Evolutionary conservation across 306 rosid species (phyloP), one percentile per base, ranked within the genome.

Genomic region (Malus fusca): DNA sequence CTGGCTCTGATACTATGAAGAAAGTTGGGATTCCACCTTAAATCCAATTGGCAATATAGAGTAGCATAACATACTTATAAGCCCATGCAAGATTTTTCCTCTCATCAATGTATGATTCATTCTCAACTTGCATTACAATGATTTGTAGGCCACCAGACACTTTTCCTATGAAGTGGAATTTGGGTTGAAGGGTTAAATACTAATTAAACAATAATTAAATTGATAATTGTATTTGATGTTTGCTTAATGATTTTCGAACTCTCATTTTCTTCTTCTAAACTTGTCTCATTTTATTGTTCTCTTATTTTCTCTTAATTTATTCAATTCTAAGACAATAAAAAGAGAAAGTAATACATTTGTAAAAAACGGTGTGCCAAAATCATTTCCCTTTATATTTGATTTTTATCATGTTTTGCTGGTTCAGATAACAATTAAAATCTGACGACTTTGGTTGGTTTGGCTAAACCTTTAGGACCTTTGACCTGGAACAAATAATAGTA

Each of bases 401-500:
- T 7, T 37, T 7, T 7, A 7, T 37, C 42, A 6, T 63, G 44
- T 6, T 65, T 66, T 31, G 6, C 0, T 19, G 25, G 15, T 61
- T 19, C 55, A 15, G 55, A 48, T 14, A 15, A 48, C 18, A 5
- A 48, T 1, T 48, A 18, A 15, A 48, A 48, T 48, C 55, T 2
- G 35, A 56, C 66, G 31, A 58, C 35, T 58, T 14, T 72, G 76
- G 67, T 72, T 26, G 28, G 42, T 53, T 61, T 25, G 70, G 52
- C 25, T 19, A 63, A 52, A 72, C 59, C 56, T 17, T 18, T 13
- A 14, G 25, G 58, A n/a, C 10, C 69, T 15, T 62, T 61, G 73
- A 48, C 80, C 75, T 3, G 23, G 82, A 82, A 18, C 22, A 19
- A 18, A 2, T 40, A 40, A 56, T 69, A 82, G 71, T 33, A 66